A percentile compares a stretch with the other conserved stretches of the same genome.
These are phyloP conservation scores for Arthrocladium fulminans DNA, from an alignment of 2,329 filamentous ascomycete species.

Conservation along the genomic window DNA sequence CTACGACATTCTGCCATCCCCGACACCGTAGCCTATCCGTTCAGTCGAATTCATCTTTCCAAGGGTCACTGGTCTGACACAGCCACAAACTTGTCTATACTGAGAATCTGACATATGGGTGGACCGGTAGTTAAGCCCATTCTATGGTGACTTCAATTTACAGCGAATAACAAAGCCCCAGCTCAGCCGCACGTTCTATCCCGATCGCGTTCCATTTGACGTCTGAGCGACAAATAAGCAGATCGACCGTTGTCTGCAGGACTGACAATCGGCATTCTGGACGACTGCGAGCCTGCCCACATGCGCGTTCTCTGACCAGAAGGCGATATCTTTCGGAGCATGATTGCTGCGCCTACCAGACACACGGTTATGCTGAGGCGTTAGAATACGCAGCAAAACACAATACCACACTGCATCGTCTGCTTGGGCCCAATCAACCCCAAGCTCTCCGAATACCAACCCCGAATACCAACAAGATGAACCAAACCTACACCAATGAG, in stretches of 20 bases:
- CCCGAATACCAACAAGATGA: slow-evolving; percentile 1
- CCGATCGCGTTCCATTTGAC: too few species aligned
- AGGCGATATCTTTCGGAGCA: neutral
- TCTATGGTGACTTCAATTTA: neutral
- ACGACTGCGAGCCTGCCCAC: too few species aligned
- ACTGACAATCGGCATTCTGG: too few species aligned
- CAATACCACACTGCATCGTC: too few species aligned
- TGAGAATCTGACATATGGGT: neutral
- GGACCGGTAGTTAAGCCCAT: neutral
- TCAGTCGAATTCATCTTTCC: neutral
- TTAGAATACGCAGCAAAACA: neutral
- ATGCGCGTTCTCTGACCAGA: neutral
- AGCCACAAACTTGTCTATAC: neutral
- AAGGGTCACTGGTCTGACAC: neutral
- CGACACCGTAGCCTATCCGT: neutral
- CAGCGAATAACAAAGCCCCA: neutral
- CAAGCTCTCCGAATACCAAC: too few species aligned
- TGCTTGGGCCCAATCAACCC: too few species aligned
- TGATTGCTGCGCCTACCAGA: neutral
- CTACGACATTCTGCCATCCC: neutral
- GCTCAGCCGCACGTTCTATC: neutral
- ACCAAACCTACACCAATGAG: slow-evolving; percentile 12
- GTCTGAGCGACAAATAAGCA: neutral
- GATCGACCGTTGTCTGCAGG: too few species aligned
- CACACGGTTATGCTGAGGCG: neutral